These are phyloP conservation scores for Jackrogersella minutella DNA, from an alignment of 495 filamentous ascomycete species.

Conservation along the genomic window DNA sequence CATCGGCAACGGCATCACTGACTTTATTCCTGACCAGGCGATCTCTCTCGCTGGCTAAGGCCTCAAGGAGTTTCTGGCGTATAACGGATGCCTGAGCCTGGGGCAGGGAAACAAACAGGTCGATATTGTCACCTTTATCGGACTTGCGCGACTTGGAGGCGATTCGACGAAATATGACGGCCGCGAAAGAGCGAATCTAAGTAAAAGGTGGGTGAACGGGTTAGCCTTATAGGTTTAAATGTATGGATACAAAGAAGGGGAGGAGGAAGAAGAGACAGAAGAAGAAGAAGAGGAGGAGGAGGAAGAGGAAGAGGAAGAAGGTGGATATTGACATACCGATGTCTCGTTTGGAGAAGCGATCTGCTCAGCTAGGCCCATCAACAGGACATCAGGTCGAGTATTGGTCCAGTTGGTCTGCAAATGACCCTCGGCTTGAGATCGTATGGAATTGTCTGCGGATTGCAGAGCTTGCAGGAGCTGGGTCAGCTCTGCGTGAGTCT, in stretches of 20 bases:
- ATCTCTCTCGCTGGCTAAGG: constrained; percentile 73
- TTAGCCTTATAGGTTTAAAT: constrained; percentile 7
- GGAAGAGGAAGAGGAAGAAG: constrained; percentile 2
- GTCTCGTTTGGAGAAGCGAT: constrained; percentile 74
- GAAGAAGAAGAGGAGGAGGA: neutral
- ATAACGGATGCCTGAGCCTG: constrained; percentile 78
- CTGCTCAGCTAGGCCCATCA: constrained; percentile 95
- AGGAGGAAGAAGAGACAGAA: no score
- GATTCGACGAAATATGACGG: constrained; percentile 94
- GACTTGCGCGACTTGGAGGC: constrained; percentile 85
- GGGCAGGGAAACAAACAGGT: constrained; percentile 81
- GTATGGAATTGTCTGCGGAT: constrained; percentile 86
- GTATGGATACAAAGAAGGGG: neutral
- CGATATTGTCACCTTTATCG: constrained; percentile 71
- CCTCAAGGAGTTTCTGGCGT: constrained; percentile 79
- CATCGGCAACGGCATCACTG: constrained; percentile 93
- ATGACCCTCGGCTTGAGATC: constrained; percentile 86
- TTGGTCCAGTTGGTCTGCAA: constrained; percentile 88
- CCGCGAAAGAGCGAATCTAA: constrained; percentile 76
- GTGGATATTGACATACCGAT: constrained; percentile 60
- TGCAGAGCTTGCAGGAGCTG: constrained; percentile 86
- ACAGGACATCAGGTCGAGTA: constrained; percentile 78
- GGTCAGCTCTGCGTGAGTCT: constrained; percentile 80
- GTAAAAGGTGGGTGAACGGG: constrained; percentile 4
- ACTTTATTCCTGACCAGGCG: constrained; percentile 88